A percentile compares a stretch with the other conserved stretches of the same genome.
Evolutionary conservation across 163 green algal genomes (phyloP).

Genomic region (Volvox carteri): DNA sequence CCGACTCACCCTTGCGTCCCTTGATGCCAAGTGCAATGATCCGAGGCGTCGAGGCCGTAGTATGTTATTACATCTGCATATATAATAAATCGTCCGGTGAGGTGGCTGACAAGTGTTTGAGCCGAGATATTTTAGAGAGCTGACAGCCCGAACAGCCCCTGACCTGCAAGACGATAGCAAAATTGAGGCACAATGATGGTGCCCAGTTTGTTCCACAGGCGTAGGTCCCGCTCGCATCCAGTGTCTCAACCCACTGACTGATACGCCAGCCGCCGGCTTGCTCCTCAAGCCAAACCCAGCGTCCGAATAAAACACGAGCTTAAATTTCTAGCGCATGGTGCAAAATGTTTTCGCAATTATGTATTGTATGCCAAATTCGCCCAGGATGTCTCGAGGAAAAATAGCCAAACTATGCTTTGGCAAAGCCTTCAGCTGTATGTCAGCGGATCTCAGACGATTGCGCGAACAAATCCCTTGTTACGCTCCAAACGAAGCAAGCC

Average conservation of each 20-base stretch:
- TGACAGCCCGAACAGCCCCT: background rate
- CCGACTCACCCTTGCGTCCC: conserved; percentile 15
- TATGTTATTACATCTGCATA: conserved; percentile 27
- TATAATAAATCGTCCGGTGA: background rate
- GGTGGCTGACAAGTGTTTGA: background rate
- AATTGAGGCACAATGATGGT: background rate
- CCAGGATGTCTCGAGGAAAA: background rate
- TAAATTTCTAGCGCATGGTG: background rate
- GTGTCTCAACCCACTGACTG: background rate
- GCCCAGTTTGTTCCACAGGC: background rate
- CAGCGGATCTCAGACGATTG: background rate
- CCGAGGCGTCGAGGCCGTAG: background rate
- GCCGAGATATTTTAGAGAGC: background rate
- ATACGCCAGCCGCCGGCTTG: background rate
- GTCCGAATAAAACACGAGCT: background rate
- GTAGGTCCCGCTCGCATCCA: conserved; percentile 6
- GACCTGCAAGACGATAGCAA: background rate
- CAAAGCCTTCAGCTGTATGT: background rate
- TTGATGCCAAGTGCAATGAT: conserved; percentile 1
- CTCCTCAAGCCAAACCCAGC: background rate
- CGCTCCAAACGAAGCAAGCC: background rate
- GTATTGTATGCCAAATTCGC: background rate
- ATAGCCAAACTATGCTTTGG: background rate
- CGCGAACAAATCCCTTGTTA: background rate
- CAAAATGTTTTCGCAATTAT: background rate